A percentile compares a stretch with the other conserved stretches of the same genome.
These are phyloP conservation scores for Citrullus amarus DNA, from an alignment of 306 rosid genomes.

Conservation along the genomic window DNA sequence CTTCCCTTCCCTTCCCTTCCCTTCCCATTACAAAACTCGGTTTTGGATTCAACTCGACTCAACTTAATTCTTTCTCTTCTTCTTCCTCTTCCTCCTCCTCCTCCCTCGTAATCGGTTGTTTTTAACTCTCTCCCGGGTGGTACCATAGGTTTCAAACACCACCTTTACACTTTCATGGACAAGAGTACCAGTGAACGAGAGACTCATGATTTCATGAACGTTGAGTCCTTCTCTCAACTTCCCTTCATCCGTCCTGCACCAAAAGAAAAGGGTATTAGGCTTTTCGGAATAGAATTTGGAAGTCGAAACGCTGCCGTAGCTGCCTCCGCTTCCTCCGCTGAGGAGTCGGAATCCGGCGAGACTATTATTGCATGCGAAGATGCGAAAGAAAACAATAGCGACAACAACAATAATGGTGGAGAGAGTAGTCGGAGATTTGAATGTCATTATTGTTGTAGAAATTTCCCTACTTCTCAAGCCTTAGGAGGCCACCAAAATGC, in stretches of 20 bases:
- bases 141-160: not conserved
- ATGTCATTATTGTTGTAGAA: constrained; percentile 88
- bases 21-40: not conserved
- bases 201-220: constrained; percentile 88
- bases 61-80: not conserved
- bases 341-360: constrained; percentile 26
- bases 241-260: constrained; percentile 86
- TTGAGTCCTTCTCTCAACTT: constrained; percentile 86
- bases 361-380: constrained; percentile 17
- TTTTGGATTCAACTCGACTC: not conserved
- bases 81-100: not conserved
- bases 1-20: not conserved
- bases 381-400: not conserved
- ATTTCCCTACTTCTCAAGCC: constrained; percentile 92
- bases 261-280: constrained; percentile 51
- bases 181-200: constrained; percentile 42
- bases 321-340: not conserved
- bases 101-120: not conserved
- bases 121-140: no score
- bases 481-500: constrained; percentile 97
- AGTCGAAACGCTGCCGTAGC: not conserved
- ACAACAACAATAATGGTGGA: not conserved
- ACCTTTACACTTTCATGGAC: constrained; percentile 36
- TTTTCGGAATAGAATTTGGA: constrained; percentile 73
- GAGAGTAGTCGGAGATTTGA: constrained; percentile 73